Evolutionary conservation across 2,329 filamentous ascomycete genomes (phyloP), one percentile per base, ranked within the genome.

Genomic region (Xylaria sp.): DNA sequence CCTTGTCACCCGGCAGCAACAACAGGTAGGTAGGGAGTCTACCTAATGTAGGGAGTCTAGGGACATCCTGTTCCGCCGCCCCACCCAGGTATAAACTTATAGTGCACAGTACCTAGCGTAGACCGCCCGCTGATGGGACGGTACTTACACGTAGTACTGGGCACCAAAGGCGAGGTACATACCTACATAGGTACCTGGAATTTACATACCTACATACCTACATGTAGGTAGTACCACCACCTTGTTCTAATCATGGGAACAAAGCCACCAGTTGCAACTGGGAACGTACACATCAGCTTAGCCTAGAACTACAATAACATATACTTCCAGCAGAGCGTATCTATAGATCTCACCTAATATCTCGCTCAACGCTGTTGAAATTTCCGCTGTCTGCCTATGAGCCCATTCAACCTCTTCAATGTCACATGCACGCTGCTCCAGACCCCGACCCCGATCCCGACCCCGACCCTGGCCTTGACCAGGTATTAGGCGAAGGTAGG

Each of bases 1-100:
- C 54, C 65, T 69, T 67, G 67, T 67, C 67, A 67, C 65, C 58
- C 64, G 63, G 58, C 64, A 59, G 59, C 64, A 60, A 25, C 56
- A 38, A 20, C 13, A 56, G 42, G 31, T 55, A 57, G n/a, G 27
- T 56, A 60, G 42, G 39, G 39, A n/a, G n/a, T n/a, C n/a, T n/a
- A n/a, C n/a, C n/a, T n/a, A n/a, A n/a, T n/a, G n/a, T n/a, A n/a
- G 45, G 25, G 44, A 49, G 29, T n/a, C 29, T 44, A 68, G 66
- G 66, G 56, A 61, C 57, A 17, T 57, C 56, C 31, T 54, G 45
- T 58, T 68, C 57, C 57, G 61, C 47, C 29, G 65, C 61, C 65
- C 65, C 65, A 65, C 65, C 11, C 42, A 29, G 7, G 17, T 45
- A 45, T 42, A 29, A 39, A 38, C 25, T 13, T 36, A 27, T 53